Base-by-base conservation (phyloP, 2,329 filamentous ascomycete genomes). In the Epichloe aotearoae region DNA sequence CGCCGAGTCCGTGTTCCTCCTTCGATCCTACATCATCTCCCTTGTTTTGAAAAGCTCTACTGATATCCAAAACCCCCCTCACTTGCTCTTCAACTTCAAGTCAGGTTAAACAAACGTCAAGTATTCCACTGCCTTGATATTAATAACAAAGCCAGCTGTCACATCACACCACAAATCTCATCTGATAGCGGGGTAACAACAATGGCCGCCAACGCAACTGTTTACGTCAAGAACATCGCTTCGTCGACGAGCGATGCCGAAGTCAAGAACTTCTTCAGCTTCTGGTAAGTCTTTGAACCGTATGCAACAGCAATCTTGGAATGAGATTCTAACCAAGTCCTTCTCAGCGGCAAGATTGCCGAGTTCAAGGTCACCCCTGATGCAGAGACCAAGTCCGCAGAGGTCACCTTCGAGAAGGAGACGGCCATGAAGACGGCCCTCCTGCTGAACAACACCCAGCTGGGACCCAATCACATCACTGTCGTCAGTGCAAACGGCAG, bases 401-500 rank as follows among this genome's bases (percentile, higher is more conserved):
- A 84, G n/a, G 90, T 98, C 56, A 90, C 83, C 49, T 98, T 98
- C 64, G 93, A 97, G 71, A 96, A 96, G 75, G 83, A 91, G 67
- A 94, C 91, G 14, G 93, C 93, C 47, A 90, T 91, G 53, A 96
- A 95, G 76, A 98, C 93, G 20, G 93, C 93, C 26, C 86, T 96
- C 40, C 86, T 98, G 53, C 83, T 98, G 57, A 91, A 97, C 73
- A 94, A 95, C 76, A 98, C 93, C 49, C 86, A 95, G 70, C 85
- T 98, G 47, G 90, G 90, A 56, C 73, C 84, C 53, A 88, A 90
- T 58, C 82, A 93, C 63, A 94, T 98, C 64, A 76, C 80, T 52
- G 79, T 89, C 46, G 79, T 83, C 42, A 78, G 82, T 56, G 78
- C 79, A 47, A 74, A 84, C 56, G 83, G 82, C 57, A 76, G 86